Base-by-base conservation (phyloP, 2,329 filamentous ascomycete genomes). In the Arthrobotrys conoides region DNA sequence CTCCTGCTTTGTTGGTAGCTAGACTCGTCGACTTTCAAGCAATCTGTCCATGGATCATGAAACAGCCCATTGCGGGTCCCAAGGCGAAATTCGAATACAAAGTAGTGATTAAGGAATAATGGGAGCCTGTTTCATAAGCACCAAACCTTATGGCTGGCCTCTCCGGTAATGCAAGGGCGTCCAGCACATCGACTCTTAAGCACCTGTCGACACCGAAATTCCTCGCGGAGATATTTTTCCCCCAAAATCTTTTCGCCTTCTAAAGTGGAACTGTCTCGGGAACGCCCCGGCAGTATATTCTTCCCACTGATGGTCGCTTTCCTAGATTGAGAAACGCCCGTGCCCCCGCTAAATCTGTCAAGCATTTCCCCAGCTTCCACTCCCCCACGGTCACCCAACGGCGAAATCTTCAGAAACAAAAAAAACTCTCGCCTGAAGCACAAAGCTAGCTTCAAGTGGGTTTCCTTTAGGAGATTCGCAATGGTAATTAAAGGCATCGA, bases 321-420 rank as follows among this genome's bases (percentile, higher is more conserved):
- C 51, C 61, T 57, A 55, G 73, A 67, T 77, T 59, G 3, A 63
- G 73, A 30, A 63, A 24, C 44, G 49, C 51, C 59, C 41, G 51
- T 61, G 66, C 61, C 67, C 73, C 72, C 73, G 73, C 73, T 68
- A 67, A 69, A 36, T 49, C 12, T 33, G 46, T 63, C 51, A 68
- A 66, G 65, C 65, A 22, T 51, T 77, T 71, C 73, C 73, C 72
- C 72, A 71, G 72, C 53, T 67, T 76, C 72, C 61, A 61, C 48
- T 77, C 67, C 73, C 73, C 66, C 72, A 76, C 72, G 65, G 66
- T 20, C 22, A 20, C 6, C 33, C 36, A 44, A 27, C 18, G 41
- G 57, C 30, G 18, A 38, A 61, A 41, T 3, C 18, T n/a, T 44
- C 55, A 59, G 9, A 22, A 36, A 16, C 4, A 20, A 20, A 20